Evolutionary conservation across 164 flowering plant species (phyloP).

Genomic region (Chimonanthus praecox): DNA sequence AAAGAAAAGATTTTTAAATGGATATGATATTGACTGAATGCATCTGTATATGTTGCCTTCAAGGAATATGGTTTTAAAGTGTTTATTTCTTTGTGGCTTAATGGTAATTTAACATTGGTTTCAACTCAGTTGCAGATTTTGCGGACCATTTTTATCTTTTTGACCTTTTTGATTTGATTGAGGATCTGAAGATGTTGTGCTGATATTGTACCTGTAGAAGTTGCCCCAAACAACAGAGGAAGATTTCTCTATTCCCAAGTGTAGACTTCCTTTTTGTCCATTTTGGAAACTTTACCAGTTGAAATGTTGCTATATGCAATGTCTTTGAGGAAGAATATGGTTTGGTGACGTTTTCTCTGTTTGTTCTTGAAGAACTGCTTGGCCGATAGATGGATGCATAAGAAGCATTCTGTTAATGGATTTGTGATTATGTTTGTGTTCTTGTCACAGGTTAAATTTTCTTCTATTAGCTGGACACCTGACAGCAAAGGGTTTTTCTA

Average conservation of each 20-base stretch:
- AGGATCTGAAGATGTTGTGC: too few relatives aligned
- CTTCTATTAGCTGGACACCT: conserved; percentile 79
- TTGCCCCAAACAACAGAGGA: not conserved
- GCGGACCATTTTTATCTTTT: too few relatives aligned
- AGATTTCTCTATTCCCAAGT: not conserved
- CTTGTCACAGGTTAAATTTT: conserved; percentile 76
- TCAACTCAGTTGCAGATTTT: too few relatives aligned
- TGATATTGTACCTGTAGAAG: too few relatives aligned
- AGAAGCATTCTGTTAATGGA: not conserved
- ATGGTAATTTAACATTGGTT: too few relatives aligned
- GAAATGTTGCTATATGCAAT: not conserved
- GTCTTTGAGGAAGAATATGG: not conserved
- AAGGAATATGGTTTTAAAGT: too few relatives aligned
- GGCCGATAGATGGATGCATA: not conserved
- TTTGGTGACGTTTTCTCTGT: not conserved
- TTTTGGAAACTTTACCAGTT: not conserved
- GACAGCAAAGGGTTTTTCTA: conserved; percentile 95
- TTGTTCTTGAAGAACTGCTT: not conserved
- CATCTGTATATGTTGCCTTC: too few relatives aligned
- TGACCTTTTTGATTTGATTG: too few relatives aligned
- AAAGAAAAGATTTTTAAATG: too few relatives aligned
- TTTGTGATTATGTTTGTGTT: not conserved
- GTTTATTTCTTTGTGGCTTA: too few relatives aligned
- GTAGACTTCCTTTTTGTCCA: not conserved
- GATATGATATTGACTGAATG: too few relatives aligned